Evolutionary conservation across 1,284 basidiomycete genomes (phyloP).

Genomic region (Moniliella sp.): DNA sequence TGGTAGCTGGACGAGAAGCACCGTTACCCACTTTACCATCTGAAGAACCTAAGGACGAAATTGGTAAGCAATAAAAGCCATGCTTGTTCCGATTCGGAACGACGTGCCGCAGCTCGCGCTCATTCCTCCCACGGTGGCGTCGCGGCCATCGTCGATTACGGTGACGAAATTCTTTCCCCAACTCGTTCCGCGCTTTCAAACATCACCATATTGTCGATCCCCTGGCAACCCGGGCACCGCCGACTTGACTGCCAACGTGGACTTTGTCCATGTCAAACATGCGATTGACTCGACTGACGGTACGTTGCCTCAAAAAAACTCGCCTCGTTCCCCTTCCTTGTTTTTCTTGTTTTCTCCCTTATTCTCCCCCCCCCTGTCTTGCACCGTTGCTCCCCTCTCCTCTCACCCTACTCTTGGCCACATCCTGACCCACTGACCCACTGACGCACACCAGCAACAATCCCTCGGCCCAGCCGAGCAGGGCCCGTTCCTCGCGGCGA

Average conservation of each 20-base stretch:
- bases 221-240: slow-evolving; percentile 65
- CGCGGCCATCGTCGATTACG: slow-evolving; percentile 76
- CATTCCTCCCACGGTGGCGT: slow-evolving; percentile 49
- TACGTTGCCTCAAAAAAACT: neutral
- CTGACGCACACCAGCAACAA: no score
- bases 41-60: no score
- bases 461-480: neutral
- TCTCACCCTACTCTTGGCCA: no score
- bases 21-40: neutral
- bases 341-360: no score
- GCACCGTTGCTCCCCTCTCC: no score
- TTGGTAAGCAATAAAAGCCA: no score
- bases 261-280: slow-evolving; percentile 57
- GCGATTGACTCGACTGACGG: neutral
- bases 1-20: slow-evolving; percentile 16
- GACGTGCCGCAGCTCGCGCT: no score
- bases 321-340: neutral
- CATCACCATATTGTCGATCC: slow-evolving; percentile 65
- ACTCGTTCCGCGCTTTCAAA: slow-evolving; percentile 52
- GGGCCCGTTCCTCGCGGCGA: neutral
- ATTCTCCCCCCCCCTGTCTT: no score
- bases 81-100: no score
- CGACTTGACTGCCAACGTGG: slow-evolving; percentile 84
- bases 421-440: no score
- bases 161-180: slow-evolving; percentile 46